Evolutionary conservation across 768 basidiomycete species (phyloP).

Genomic region (Naganishia kalamii): DNA sequence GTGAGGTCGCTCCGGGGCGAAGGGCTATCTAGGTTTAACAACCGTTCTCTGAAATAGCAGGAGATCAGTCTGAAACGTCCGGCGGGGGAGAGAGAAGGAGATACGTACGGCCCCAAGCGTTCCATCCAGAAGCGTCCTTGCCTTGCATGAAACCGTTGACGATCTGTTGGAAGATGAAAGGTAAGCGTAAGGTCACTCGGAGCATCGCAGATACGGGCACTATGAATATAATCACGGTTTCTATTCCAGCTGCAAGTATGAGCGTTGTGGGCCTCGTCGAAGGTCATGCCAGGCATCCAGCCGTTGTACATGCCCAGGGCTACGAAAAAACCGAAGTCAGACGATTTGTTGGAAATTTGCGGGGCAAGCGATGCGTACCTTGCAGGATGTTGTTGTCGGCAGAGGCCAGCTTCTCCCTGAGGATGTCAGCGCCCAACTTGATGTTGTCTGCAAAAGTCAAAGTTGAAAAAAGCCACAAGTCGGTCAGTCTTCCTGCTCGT

Average conservation of each 20-base stretch:
- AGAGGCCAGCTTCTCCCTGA: constrained; percentile 26
- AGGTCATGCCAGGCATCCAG: constrained; percentile 41
- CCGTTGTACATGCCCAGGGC: constrained; percentile 59
- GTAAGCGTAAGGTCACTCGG: no score
- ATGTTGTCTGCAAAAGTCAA: constrained; percentile 47
- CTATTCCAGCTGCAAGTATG: neutral
- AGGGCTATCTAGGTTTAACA: neutral
- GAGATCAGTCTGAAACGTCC: neutral
- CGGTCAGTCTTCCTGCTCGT: neutral
- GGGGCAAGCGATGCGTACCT: constrained; percentile 12
- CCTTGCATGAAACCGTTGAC: constrained; percentile 16
- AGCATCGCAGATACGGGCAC: no score
- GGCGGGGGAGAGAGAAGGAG: neutral
- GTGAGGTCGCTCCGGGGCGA: neutral
- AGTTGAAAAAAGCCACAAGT: neutral
- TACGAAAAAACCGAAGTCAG: no score
- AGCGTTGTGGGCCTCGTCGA: constrained; percentile 49
- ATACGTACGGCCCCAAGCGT: constrained; percentile 2
- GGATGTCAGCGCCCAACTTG: constrained; percentile 42
- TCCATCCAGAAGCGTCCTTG: neutral
- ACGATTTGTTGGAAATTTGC: no score
- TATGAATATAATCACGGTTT: constrained; percentile 11
- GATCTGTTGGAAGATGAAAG: no score
- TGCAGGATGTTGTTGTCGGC: constrained; percentile 37
- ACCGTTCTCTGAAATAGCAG: neutral